A percentile compares a stretch with the other conserved stretches of the same genome.
Conservation (phyloP, 371 early-diverging fungal genomes). For the Apophysomyces sp. region DNA sequence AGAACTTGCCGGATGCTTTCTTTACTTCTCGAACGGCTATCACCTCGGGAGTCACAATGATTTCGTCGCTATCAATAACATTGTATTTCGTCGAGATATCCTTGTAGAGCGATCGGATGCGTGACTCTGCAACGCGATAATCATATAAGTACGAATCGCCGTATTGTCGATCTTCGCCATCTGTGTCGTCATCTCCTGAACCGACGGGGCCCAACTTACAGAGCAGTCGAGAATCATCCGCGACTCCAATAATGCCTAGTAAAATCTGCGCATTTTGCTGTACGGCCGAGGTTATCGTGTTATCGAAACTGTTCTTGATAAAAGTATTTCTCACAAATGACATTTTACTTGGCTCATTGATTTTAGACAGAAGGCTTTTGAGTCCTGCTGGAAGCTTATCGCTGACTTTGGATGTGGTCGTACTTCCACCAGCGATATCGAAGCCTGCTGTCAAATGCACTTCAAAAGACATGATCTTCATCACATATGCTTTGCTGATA, state of each 20-base stretch:
- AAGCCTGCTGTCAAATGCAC: constrained; percentile 39
- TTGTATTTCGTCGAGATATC: constrained; percentile 11
- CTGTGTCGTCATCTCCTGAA: constrained; percentile 26
- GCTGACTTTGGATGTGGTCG: background rate
- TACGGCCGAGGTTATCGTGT: constrained; percentile 3
- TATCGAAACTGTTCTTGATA: constrained; percentile 30
- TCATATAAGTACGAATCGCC: constrained; percentile 44
- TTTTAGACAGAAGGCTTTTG: constrained; percentile 30
- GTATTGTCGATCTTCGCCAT: constrained; percentile 35
- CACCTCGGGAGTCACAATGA: constrained; percentile 22
- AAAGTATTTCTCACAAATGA: constrained; percentile 20
- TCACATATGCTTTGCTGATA: constrained; percentile 36
- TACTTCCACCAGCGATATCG: background rate
- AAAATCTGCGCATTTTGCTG: constrained; percentile 12
- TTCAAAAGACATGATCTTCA: constrained; percentile 42
- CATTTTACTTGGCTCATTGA: constrained; percentile 35
- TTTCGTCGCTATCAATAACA: background rate
- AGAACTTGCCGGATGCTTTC: constrained; percentile 11
- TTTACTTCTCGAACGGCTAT: constrained; percentile 23
- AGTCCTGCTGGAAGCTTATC: constrained; percentile 42
- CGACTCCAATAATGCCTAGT: constrained; percentile 15
- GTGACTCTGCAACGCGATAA: constrained; percentile 21
- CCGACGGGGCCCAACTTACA: constrained; percentile 15
- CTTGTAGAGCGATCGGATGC: constrained; percentile 21
- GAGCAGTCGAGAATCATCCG: constrained; percentile 5